These are phyloP conservation scores for Nematodospora valgi DNA, from an alignment of 805 yeast species.

Conservation along the genomic window DNA sequence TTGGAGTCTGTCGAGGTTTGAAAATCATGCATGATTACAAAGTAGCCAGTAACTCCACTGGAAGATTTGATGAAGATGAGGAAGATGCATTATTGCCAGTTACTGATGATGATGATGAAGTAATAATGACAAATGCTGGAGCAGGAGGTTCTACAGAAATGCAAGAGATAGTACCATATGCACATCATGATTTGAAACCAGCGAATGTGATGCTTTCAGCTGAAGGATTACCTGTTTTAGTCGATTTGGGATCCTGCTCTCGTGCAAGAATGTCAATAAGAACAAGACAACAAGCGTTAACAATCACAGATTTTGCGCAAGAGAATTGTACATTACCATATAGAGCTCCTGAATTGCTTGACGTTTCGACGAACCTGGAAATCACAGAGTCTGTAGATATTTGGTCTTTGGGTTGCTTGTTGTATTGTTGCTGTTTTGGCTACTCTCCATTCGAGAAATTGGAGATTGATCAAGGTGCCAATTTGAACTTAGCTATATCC, in stretches of 20 bases:
- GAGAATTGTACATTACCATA: conserved; percentile 85
- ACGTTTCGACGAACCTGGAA: conserved; percentile 61
- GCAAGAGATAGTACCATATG: conserved; percentile 49
- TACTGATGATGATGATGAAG: conserved; percentile 27
- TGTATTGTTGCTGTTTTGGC: conserved; percentile 75
- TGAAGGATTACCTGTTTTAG: conserved; percentile 72
- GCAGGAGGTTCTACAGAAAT: conserved; percentile 16
- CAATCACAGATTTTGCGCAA: conserved; percentile 75
- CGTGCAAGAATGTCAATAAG: conserved; percentile 54
- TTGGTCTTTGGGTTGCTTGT: conserved; percentile 88
- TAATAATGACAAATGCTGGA: conserved; percentile 22
- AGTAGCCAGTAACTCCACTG: conserved; percentile 10
- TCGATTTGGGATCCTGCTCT: conserved; percentile 80
- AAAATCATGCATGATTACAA: conserved; percentile 69
- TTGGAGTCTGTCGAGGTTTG: conserved; percentile 73
- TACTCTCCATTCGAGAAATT: conserved; percentile 85
- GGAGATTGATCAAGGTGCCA: conserved; percentile 79
- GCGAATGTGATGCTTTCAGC: conserved; percentile 80
- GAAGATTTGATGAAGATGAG: conserved; percentile 19
- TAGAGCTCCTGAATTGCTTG: conserved; percentile 86
- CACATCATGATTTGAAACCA: conserved; percentile 87
- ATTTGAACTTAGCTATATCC: conserved; percentile 68
- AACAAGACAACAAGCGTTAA: conserved; percentile 66
- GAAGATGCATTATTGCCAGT: conserved; percentile 22
- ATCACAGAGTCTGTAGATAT: conserved; percentile 78